A percentile compares a stretch with the other conserved stretches of the same genome.
Evolutionary conservation across 192 early-diverging fungal genomes (phyloP).

Genomic region (Glomus cerebriforme): DNA sequence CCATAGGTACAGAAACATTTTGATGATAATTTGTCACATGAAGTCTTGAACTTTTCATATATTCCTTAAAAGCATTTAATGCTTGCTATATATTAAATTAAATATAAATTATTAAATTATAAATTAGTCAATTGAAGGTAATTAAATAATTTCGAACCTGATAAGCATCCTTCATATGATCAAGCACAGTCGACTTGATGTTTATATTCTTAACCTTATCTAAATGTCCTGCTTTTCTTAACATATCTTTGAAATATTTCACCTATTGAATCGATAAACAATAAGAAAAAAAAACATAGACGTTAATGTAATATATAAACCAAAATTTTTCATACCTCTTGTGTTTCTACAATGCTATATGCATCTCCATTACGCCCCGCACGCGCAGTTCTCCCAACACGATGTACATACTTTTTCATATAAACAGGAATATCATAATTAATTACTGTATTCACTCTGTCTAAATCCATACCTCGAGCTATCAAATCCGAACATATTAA

Average conservation of each 20-base stretch:
- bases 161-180: conserved; percentile 9
- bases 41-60: neutral
- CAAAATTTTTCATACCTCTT: conserved; percentile 45
- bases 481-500: conserved; percentile 87
- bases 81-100: conserved; percentile 17
- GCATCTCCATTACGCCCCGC: conserved; percentile 83
- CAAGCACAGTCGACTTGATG: conserved; percentile 35
- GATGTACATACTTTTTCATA: conserved; percentile 88
- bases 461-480: conserved; percentile 88
- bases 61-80: conserved; percentile 22
- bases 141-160: neutral
- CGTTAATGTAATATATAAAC: neutral
- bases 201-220: conserved; percentile 55
- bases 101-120: neutral
- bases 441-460: conserved; percentile 75
- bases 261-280: conserved; percentile 30
- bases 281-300: neutral
- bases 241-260: conserved; percentile 73
- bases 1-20: neutral
- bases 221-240: conserved; percentile 63
- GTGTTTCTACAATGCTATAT: conserved; percentile 69
- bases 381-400: conserved; percentile 89
- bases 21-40: neutral
- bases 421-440: conserved; percentile 85
- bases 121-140: neutral